These are phyloP conservation scores for Rhodomyrtus psidioides DNA, from an alignment of 441 rosid species.

Conservation along the genomic window DNA sequence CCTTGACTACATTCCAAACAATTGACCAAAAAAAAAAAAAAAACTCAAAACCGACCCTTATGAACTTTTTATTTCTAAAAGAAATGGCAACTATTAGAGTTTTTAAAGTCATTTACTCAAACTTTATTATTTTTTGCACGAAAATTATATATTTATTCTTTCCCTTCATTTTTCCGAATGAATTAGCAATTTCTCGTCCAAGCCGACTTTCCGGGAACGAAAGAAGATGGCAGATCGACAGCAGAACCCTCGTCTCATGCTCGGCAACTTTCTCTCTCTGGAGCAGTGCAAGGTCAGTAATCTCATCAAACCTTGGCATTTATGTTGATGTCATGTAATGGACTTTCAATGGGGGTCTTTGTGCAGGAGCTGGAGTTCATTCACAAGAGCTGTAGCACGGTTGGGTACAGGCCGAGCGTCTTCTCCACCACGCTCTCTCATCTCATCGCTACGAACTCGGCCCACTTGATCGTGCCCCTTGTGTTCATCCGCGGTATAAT, in stretches of 20 bases:
- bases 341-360: background rate
- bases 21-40: no score
- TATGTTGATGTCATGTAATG: background rate
- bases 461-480: constrained; percentile 64
- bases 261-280: constrained; percentile 17
- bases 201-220: background rate
- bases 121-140: no score
- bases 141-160: no score
- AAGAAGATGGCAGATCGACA: background rate
- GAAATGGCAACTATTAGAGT: no score
- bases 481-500: constrained; percentile 57
- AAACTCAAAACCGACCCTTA: background rate
- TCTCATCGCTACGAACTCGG: constrained; percentile 67
- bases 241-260: constrained; percentile 7
- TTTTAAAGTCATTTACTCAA: no score
- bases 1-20: background rate
- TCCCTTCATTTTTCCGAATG: background rate
- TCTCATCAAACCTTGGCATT: background rate
- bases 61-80: background rate
- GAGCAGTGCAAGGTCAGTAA: constrained; percentile 29
- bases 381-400: constrained; percentile 67
- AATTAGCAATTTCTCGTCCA: background rate
- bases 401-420: constrained; percentile 82
- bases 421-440: constrained; percentile 95
- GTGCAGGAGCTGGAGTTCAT: constrained; percentile 69